These are phyloP conservation scores for Echria macrotheca DNA, from an alignment of 495 filamentous ascomycete genomes.

Conservation along the genomic window DNA sequence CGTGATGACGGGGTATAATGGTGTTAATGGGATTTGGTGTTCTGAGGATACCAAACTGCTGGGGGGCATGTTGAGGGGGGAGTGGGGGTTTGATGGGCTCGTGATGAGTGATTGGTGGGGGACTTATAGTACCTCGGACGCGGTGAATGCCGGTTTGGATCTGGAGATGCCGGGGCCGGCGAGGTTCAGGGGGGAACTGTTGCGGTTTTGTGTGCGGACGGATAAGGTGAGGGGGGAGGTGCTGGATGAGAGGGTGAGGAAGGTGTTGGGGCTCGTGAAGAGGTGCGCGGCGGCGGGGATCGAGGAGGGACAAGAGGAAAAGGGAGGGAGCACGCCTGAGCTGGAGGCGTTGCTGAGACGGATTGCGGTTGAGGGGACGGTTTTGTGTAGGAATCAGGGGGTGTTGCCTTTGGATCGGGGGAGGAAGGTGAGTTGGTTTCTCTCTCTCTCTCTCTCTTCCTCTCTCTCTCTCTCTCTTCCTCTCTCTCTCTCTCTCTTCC, in stretches of 20 bases:
- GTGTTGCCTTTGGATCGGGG: constrained; percentile 61
- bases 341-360: constrained; percentile 50
- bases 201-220: constrained; percentile 53
- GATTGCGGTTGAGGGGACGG: constrained; percentile 62
- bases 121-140: constrained; percentile 62
- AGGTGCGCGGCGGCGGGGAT: constrained; percentile 49
- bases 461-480: no score
- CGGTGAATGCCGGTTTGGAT: constrained; percentile 64
- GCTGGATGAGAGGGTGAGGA: constrained; percentile 57
- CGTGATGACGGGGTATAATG: constrained; percentile 74
- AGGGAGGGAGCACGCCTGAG: constrained; percentile 33
- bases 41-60: constrained; percentile 61
- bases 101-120: constrained; percentile 74
- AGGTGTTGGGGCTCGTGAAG: constrained; percentile 59
- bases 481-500: no score
- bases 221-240: constrained; percentile 53
- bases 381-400: constrained; percentile 68
- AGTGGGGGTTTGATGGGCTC: constrained; percentile 67
- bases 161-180: constrained; percentile 72
- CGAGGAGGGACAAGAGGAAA: constrained; percentile 40
- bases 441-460: no score
- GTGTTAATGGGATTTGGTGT: constrained; percentile 65
- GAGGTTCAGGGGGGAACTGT: constrained; percentile 56
- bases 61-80: constrained; percentile 58
- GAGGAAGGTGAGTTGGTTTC: constrained; percentile 38